Percentiles rank a stretch among this genome's conserved stretches.
Conservation (phyloP, 768 basidiomycete species). For the Stropharia rugosoannulata region DNA sequence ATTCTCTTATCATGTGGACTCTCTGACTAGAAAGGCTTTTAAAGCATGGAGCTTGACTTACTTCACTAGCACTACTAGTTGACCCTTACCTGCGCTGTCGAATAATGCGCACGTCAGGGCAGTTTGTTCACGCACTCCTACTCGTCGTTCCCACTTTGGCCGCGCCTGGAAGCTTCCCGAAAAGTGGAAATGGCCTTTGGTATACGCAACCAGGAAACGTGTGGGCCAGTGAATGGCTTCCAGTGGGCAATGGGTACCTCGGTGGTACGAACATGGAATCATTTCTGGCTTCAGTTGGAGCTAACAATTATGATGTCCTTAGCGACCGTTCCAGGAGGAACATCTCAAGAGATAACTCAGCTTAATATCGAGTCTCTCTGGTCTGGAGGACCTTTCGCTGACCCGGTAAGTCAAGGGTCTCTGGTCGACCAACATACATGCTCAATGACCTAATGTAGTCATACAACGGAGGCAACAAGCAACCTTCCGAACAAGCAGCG, state of each 20-base stretch:
- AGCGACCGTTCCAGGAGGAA: conserved; percentile 63
- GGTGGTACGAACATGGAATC: conserved; percentile 40
- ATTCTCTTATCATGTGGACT: background rate
- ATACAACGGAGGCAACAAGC: conserved; percentile 73
- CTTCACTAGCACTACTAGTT: background rate
- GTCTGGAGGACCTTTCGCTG: conserved; percentile 72
- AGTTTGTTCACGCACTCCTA: conserved; percentile 11
- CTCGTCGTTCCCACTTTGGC: conserved; percentile 5
- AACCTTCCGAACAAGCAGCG: conserved; percentile 37
- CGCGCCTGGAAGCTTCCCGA: conserved; percentile 48
- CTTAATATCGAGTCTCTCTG: conserved; percentile 78
- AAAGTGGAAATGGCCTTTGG: conserved; percentile 75
- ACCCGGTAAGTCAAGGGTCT: conserved; percentile 41
- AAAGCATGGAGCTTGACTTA: background rate
- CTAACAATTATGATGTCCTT: background rate
- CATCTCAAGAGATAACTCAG: conserved; percentile 56
- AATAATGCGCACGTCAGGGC: conserved; percentile 5
- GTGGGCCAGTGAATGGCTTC: conserved; percentile 64
- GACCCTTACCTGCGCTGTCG: background rate
- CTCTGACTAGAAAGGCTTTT: background rate
- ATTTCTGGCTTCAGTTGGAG: too few relatives aligned
- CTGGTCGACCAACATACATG: too few relatives aligned
- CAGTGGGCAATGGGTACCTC: conserved; percentile 73
- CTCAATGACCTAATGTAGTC: conserved; percentile 29
- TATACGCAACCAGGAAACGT: conserved; percentile 49